A percentile compares a stretch with the other conserved stretches of the same genome.
Conservation (phyloP, 2,329 filamentous ascomycete species). For the Apiospora arundinis region DNA sequence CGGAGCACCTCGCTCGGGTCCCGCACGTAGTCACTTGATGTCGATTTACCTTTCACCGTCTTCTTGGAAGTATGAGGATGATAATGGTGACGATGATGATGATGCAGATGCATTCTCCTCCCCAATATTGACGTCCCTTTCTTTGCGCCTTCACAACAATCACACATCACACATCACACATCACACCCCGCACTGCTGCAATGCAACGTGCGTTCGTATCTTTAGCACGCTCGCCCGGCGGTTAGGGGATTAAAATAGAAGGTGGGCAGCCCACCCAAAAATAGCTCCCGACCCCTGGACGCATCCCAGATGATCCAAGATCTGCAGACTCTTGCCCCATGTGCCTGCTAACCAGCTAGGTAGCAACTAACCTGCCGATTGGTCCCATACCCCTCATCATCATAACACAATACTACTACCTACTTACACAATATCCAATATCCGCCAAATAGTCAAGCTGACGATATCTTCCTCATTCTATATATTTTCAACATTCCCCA, state of each 20-base stretch:
- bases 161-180: background rate
- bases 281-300: slow-evolving; percentile 7
- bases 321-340: background rate
- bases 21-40: no score
- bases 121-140: no score
- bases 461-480: background rate
- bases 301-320: background rate
- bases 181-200: background rate
- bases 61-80: no score
- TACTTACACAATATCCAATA: background rate
- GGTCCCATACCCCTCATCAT: background rate
- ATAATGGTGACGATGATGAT: no score
- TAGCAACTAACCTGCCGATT: background rate
- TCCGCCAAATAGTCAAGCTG: background rate
- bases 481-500: background rate
- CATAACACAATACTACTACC: no score
- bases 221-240: slow-evolving; percentile 17
- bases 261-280: background rate
- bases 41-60: no score
- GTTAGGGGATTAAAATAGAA: slow-evolving; percentile 19
- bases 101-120: no score
- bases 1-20: no score
- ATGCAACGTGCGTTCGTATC: background rate
- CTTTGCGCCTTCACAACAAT: no score
- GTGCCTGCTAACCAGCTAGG: no score